Evolutionary conservation across 352 stramenopile genomes (phyloP).

Genomic region (Phytophthora niederhauseri): DNA sequence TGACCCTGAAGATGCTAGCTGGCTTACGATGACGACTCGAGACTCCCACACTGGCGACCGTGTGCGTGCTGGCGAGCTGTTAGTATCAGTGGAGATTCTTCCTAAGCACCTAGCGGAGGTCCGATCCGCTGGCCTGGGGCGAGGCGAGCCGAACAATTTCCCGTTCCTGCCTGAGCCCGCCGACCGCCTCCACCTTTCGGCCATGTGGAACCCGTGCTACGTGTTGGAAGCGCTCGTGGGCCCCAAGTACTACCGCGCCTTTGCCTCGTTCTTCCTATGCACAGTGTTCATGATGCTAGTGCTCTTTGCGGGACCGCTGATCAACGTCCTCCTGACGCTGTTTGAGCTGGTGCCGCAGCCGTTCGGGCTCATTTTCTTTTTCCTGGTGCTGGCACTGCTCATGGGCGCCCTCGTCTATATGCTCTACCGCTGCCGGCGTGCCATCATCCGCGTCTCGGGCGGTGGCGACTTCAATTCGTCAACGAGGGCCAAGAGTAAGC

Average conservation of each 20-base stretch:
- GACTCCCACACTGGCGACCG: constrained; percentile 64
- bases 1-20: constrained; percentile 74
- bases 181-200: constrained; percentile 73
- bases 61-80: constrained; percentile 62
- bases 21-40: constrained; percentile 77
- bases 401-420: constrained; percentile 51
- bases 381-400: constrained; percentile 44
- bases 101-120: constrained; percentile 58
- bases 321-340: constrained; percentile 73
- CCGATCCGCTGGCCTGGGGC: constrained; percentile 73
- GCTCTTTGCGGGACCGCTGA: constrained; percentile 70
- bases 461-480: constrained; percentile 24
- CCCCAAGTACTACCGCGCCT: constrained; percentile 71
- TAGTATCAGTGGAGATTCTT: constrained; percentile 80
- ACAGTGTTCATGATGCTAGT: constrained; percentile 58
- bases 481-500: constrained; percentile 22
- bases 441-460: constrained; percentile 38
- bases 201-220: constrained; percentile 86
- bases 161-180: constrained; percentile 73
- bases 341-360: constrained; percentile 68
- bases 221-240: constrained; percentile 81
- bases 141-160: constrained; percentile 83
- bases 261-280: constrained; percentile 70
- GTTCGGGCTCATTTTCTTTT: constrained; percentile 67
- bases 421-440: constrained; percentile 61